A percentile compares a stretch with the other conserved stretches of the same genome.
These are phyloP conservation scores for Fallopia convolvulus DNA, from an alignment of 148 eudicot species.

Conservation along the genomic window DNA sequence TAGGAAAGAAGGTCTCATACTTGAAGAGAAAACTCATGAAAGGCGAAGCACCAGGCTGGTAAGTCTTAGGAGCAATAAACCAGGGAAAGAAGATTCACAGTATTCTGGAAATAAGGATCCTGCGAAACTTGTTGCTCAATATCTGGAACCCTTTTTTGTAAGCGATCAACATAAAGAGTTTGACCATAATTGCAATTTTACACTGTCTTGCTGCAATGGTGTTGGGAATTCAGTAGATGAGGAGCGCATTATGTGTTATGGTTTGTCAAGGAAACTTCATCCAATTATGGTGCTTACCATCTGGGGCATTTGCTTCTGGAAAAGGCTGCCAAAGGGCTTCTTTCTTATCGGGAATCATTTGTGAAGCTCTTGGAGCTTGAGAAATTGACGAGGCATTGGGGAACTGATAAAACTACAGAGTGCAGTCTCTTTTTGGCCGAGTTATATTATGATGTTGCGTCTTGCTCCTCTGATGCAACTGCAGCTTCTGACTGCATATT, in stretches of 20 bases:
- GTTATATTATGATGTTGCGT: conserved; percentile 72
- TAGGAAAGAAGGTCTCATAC: conserved; percentile 36
- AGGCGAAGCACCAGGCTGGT: conserved; percentile 86
- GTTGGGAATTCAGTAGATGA: conserved; percentile 21
- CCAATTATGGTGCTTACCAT: conserved; percentile 74
- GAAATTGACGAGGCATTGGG: conserved; percentile 73
- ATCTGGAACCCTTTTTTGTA: conserved; percentile 55
- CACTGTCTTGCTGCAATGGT: conserved; percentile 18
- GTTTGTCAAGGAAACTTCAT: conserved; percentile 47
- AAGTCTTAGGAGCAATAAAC: conserved; percentile 78
- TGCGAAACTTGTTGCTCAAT: conserved; percentile 54
- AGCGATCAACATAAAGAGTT: conserved; percentile 33
- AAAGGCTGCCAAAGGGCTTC: conserved; percentile 52
- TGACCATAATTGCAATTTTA: conserved; percentile 23
- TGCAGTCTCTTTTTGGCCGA: conserved; percentile 92
- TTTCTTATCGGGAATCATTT: conserved; percentile 47
- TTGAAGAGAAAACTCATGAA: conserved; percentile 76
- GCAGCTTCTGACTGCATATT: conserved; percentile 42
- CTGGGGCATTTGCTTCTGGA: conserved; percentile 75
- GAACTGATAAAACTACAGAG: conserved; percentile 59
- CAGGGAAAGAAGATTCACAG: conserved; percentile 80
- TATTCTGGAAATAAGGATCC: conserved; percentile 54
- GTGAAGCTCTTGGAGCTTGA: conserved; percentile 68
- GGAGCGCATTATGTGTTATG: conserved; percentile 44
- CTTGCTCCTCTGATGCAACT: conserved; percentile 45